Base-by-base conservation (phyloP, 1,284 basidiomycete species). In the Inonotus obliquus region DNA sequence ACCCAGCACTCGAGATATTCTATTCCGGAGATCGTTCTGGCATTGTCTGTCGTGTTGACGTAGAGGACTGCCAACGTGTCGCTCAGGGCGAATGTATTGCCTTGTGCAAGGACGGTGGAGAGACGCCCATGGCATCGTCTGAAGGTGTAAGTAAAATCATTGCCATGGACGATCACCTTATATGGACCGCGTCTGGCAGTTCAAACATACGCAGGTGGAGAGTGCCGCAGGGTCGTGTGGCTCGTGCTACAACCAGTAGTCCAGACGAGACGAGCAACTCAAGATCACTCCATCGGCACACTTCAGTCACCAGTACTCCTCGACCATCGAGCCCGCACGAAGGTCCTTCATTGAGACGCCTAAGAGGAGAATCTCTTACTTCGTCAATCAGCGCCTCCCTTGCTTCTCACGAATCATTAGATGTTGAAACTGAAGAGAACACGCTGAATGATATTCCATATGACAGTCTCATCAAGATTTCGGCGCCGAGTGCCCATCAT, bases 21-120 rank as follows among this genome's bases (percentile, higher is more conserved):
- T 98, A 97, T 76, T 98, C 96, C 1, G 97, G 96, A 17, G 97
- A 98, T 67, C 85, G 93, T 39, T 86, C 91, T 14, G 97, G 96
- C 1, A 77, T 90, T 60, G 87, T 99, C 0, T 95, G 93, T 73
- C 89, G 89, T 65, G 89, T 96, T 38, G 96, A 99, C 68, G 86
- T 96, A 25, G 92, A 94, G 70, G 84, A 84, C 49, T 90, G 86
- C 65, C 76, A 81, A 10, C 92, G 96, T 65, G 79, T 95, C 23
- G 85, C 87, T 1, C 92, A 98, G 57, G 96, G 92, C 45, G 91
- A 96, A 73, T 98, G 96, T 69, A 77, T 94, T 29, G 80, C 97
- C 1, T 76, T 99, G 21, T 91, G 89, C 63, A 84, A 87, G 58
- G 92, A 94, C 63, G 73, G 73, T 6, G 73, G 75, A n/a, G 84